Evolutionary conservation across 352 stramenopile species (phyloP).

Genomic region (Globisporangium alternatum): DNA sequence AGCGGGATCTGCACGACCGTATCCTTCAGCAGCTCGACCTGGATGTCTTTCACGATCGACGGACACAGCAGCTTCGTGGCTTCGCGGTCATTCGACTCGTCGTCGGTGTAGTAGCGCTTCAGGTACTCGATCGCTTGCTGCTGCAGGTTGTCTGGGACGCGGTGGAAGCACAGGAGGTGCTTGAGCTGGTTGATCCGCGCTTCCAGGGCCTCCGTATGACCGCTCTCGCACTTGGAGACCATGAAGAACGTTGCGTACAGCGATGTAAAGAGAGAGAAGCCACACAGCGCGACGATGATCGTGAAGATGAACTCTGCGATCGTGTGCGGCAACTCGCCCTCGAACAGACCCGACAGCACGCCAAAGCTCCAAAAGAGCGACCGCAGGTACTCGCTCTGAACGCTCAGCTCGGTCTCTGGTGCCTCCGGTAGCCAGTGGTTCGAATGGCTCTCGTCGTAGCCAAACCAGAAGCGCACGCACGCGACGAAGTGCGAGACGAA

Average conservation of each 20-base stretch:
- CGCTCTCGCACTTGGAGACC: conserved; percentile 66
- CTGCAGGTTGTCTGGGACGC: conserved; percentile 48
- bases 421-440: conserved; percentile 25
- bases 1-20: conserved; percentile 59
- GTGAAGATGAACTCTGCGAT: conserved; percentile 48
- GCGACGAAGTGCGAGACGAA: conserved; percentile 53
- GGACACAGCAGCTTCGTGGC: conserved; percentile 64
- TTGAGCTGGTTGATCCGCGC: conserved; percentile 65
- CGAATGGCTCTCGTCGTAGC: conserved; percentile 9
- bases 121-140: conserved; percentile 54
- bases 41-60: conserved; percentile 73
- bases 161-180: conserved; percentile 63
- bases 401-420: conserved; percentile 8
- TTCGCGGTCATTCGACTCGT: conserved; percentile 64
- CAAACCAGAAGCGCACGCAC: conserved; percentile 42
- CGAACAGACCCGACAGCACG: conserved; percentile 49
- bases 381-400: conserved; percentile 29
- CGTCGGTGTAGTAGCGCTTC: conserved; percentile 63
- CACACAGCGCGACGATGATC: conserved; percentile 39
- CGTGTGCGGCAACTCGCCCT: conserved; percentile 37
- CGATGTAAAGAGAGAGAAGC: conserved; percentile 61
- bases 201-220: conserved; percentile 34
- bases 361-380: conserved; percentile 56
- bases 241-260: conserved; percentile 65
- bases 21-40: conserved; percentile 59